A percentile compares a stretch with the other conserved stretches of the same genome.
These are phyloP conservation scores for Pulveroboletus frians DNA, from an alignment of 768 basidiomycete genomes.

Conservation along the genomic window DNA sequence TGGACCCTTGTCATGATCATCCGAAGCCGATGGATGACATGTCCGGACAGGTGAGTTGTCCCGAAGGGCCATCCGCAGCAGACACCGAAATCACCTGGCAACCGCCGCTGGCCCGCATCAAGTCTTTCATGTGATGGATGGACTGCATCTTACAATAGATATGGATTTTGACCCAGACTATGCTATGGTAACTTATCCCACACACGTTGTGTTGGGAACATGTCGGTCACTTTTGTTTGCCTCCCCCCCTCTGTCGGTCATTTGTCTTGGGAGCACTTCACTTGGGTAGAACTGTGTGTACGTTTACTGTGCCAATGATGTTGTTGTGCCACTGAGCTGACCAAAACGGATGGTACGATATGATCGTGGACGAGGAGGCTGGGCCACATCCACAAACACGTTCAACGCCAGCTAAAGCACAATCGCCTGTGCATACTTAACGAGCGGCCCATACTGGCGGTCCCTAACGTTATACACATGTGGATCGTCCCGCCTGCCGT, in stretches of 20 bases:
- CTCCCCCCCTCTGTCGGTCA: constrained; percentile 5
- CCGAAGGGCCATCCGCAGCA: constrained; percentile 5
- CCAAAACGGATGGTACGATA: not conserved
- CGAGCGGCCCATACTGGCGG: not conserved
- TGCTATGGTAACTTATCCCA: constrained; percentile 12
- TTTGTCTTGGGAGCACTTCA: constrained; percentile 9
- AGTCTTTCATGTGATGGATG: constrained; percentile 8
- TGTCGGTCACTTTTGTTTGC: constrained; percentile 9
- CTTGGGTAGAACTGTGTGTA: constrained; percentile 9
- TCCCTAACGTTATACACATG: not conserved
- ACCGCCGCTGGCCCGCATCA: constrained; percentile 2
- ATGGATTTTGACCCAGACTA: constrained; percentile 21
- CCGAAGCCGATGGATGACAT: constrained; percentile 1
- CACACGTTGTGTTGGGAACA: constrained; percentile 4
- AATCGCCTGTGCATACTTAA: not conserved
- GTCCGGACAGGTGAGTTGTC: constrained; percentile 22
- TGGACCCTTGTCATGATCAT: constrained; percentile 6
- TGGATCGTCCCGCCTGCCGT: constrained; percentile 7
- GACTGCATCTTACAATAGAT: constrained; percentile 16
- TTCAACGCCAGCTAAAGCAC: too few relatives aligned
- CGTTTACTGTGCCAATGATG: not conserved
- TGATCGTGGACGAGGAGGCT: not conserved
- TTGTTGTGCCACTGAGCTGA: constrained; percentile 13
- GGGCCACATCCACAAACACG: not conserved
- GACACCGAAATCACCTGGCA: constrained; percentile 4